These are phyloP conservation scores for Colletotrichum scovillei DNA, from an alignment of 2,329 filamentous ascomycete genomes.

Conservation along the genomic window DNA sequence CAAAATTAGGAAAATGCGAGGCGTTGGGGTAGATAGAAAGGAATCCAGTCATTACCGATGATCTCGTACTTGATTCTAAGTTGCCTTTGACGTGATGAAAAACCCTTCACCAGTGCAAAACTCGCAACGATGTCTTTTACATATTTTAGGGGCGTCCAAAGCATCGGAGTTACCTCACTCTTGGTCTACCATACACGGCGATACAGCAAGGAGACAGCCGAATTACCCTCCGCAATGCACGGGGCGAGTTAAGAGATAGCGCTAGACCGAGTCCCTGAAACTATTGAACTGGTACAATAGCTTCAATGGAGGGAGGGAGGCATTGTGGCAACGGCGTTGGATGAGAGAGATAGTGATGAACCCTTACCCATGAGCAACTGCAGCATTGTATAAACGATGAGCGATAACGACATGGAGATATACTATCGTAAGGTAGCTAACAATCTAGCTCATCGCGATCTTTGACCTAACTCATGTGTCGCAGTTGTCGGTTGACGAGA, in stretches of 20 bases:
- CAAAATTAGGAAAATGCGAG: not conserved
- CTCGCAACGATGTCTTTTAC: too few species aligned
- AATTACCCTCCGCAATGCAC: too few species aligned
- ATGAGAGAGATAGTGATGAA: not conserved
- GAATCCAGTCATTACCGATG: not conserved
- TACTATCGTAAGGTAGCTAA: not conserved
- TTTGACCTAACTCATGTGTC: slow-evolving; percentile 58
- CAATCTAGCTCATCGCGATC: not conserved
- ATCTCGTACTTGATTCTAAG: too few species aligned
- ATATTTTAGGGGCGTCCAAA: too few species aligned
- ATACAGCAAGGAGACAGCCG: too few species aligned
- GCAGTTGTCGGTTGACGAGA: slow-evolving; percentile 66
- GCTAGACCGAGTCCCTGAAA: not conserved
- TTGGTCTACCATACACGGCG: too few species aligned
- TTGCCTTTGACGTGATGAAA: too few species aligned
- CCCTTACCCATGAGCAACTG: not conserved
- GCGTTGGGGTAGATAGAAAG: not conserved
- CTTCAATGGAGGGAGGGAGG: too few species aligned
- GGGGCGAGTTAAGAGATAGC: not conserved
- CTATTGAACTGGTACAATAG: too few species aligned
- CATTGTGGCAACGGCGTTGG: not conserved
- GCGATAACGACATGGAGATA: not conserved
- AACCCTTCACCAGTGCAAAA: too few species aligned
- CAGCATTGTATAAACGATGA: not conserved
- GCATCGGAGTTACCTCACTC: too few species aligned